These are phyloP conservation scores for Epichloe uncinata DNA, from an alignment of 2,329 filamentous ascomycete species.

Conservation along the genomic window DNA sequence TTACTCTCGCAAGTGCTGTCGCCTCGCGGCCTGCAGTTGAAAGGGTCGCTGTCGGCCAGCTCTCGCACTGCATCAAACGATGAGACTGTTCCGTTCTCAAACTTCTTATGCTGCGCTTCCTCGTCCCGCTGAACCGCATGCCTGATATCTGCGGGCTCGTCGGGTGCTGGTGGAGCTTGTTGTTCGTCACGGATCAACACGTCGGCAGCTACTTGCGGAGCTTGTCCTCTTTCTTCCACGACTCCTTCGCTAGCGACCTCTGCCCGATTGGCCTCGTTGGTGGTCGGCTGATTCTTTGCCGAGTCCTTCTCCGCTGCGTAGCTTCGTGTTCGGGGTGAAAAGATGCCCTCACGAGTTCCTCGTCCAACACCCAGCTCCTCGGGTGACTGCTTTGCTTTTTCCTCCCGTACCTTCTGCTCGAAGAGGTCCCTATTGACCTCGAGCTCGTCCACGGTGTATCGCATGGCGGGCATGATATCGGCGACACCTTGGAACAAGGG, in stretches of 20 bases:
- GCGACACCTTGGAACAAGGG: slow-evolving; percentile 83
- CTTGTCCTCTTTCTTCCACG: slow-evolving; percentile 10
- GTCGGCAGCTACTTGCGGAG: slow-evolving; percentile 13
- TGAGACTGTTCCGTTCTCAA: slow-evolving; percentile 28
- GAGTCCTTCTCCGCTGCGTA: slow-evolving; percentile 20
- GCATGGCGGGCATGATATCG: slow-evolving; percentile 73
- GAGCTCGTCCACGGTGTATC: slow-evolving; percentile 73
- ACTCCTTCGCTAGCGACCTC: slow-evolving; percentile 10
- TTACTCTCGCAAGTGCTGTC: slow-evolving; percentile 23
- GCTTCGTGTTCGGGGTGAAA: slow-evolving; percentile 33
- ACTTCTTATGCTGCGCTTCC: slow-evolving; percentile 19
- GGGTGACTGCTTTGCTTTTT: slow-evolving; percentile 34
- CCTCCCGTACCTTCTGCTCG: slow-evolving; percentile 51
- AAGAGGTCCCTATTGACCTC: slow-evolving; percentile 64
- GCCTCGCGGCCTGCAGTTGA: slow-evolving; percentile 21
- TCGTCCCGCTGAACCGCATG: background rate
- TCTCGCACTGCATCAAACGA: slow-evolving; percentile 34
- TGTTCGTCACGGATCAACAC: slow-evolving; percentile 13
- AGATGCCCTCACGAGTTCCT: slow-evolving; percentile 26
- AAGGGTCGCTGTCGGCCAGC: slow-evolving; percentile 36
- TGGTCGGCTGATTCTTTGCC: slow-evolving; percentile 9
- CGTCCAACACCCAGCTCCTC: slow-evolving; percentile 26
- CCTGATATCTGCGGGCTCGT: slow-evolving; percentile 5
- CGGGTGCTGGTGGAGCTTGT: slow-evolving; percentile 5
- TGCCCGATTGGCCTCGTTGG: slow-evolving; percentile 8